These are phyloP conservation scores for Podospora didyma DNA, from an alignment of 495 filamentous ascomycete species.

Conservation along the genomic window DNA sequence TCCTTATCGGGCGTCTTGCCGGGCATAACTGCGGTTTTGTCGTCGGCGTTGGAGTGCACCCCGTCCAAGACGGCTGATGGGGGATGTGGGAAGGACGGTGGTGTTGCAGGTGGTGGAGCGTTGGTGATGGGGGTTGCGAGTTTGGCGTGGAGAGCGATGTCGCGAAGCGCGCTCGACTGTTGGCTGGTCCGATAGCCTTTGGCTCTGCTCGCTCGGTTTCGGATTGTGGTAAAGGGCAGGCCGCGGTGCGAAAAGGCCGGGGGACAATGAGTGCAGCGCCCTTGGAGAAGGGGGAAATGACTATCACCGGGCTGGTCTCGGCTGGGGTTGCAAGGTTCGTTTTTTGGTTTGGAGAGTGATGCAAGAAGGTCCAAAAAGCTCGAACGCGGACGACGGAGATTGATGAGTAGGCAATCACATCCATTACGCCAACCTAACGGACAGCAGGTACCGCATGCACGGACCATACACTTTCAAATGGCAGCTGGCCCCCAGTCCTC, in stretches of 20 bases:
- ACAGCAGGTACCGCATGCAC: slow-evolving; percentile 5
- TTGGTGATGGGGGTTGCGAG: slow-evolving; percentile 19
- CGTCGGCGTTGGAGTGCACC: slow-evolving; percentile 3
- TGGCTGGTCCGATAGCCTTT: slow-evolving; percentile 7
- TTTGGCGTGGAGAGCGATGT: slow-evolving; percentile 15
- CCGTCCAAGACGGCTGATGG: slow-evolving; percentile 16
- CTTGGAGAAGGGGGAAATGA: not conserved
- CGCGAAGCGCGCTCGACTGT: slow-evolving; percentile 29
- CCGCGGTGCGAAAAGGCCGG: not conserved
- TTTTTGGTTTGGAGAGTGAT: slow-evolving; percentile 14
- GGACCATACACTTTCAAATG: not conserved
- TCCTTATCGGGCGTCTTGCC: slow-evolving; percentile 71
- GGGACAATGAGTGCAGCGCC: not conserved
- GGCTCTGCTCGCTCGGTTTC: not conserved
- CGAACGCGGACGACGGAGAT: slow-evolving; percentile 17
- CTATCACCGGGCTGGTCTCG: not conserved
- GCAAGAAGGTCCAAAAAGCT: slow-evolving; percentile 25
- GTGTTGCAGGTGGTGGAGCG: slow-evolving; percentile 13
- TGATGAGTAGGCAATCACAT: slow-evolving; percentile 13
- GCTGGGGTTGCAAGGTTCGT: not conserved
- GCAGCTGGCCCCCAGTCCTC: no score
- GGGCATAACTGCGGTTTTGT: slow-evolving; percentile 40
- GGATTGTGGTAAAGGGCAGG: slow-evolving; percentile 3
- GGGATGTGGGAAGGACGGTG: slow-evolving; percentile 15
- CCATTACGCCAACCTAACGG: slow-evolving; percentile 24